Evolutionary conservation across 1,284 basidiomycete genomes (phyloP).

Genomic region (Cerrena zonata): DNA sequence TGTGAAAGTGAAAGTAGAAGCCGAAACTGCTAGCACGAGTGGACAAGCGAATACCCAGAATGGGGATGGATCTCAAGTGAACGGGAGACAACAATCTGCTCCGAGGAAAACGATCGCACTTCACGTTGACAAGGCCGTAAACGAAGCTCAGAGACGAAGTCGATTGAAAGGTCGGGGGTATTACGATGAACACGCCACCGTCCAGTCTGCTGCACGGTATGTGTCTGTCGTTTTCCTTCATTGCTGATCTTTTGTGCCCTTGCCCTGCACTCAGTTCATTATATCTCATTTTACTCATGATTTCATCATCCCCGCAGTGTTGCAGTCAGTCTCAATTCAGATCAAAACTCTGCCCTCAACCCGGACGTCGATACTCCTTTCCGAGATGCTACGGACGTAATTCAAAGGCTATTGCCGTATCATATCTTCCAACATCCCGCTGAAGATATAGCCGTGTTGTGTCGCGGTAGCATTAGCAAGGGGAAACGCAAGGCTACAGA

Average conservation of each 20-base stretch:
- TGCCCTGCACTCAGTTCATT: neutral
- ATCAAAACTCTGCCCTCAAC: constrained; percentile 53
- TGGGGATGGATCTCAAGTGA: too few species aligned
- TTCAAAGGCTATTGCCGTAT: constrained; percentile 66
- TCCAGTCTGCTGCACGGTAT: constrained; percentile 45
- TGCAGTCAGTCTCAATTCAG: constrained; percentile 47
- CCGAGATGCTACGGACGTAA: constrained; percentile 49
- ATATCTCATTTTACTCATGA: neutral
- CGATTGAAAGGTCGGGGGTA: constrained; percentile 34
- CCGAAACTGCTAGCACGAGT: too few species aligned
- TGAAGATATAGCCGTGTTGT: constrained; percentile 45
- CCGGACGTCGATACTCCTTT: constrained; percentile 70
- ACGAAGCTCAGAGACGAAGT: constrained; percentile 17
- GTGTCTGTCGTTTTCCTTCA: constrained; percentile 9
- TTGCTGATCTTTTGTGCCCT: constrained; percentile 3
- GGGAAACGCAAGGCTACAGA: constrained; percentile 56
- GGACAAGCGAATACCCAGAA: too few species aligned
- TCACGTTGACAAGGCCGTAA: constrained; percentile 22
- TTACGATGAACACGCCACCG: constrained; percentile 44
- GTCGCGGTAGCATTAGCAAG: constrained; percentile 21
- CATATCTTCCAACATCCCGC: constrained; percentile 70
- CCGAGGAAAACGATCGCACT: constrained; percentile 10
- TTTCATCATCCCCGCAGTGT: constrained; percentile 42
- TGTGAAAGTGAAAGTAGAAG: neutral
- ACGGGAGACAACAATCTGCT: neutral